Evolutionary conservation across 805 yeast genomes (phyloP), one percentile per base, ranked within the genome.

Genomic region (Kodamaea nitidulidarum): DNA sequence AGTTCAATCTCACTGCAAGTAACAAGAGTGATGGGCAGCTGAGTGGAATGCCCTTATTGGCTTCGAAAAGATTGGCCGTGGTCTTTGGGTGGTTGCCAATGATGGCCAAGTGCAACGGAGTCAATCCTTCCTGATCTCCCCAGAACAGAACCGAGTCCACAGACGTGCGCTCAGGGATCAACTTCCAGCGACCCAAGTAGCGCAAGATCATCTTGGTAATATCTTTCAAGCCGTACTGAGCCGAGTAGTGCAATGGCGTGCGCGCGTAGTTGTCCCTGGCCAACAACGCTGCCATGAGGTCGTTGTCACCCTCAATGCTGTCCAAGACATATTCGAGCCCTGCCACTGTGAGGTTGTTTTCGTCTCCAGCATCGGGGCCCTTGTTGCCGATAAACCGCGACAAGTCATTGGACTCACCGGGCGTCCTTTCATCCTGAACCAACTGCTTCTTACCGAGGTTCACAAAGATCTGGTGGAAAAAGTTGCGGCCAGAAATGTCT

Each of bases 201-300:
- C 70, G 69, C 11, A 88, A 63, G 22, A 90, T 68, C 17, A 78
- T 28, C 10, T 65, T 63, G 2, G 87, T 70, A 26, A 82, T 78
- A 37, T 75, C 77, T 41, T 75, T 77, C 40, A 90, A 67, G 0
- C 97, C 97, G 57, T 80, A 88, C 51, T 87, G 93, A 2, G 93
- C 81, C 14, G 95, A 81, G 58, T 90, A 90, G 62, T 91, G 97
- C 40, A 91, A 65, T 0, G 97, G 95, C 0, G 96, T 84, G 44
- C 96, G 73, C 45, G 71, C 71, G 55, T 87, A 85, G 42, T 76
- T 80, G 57, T 90, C 98, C 32, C 74, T 76, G 37, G 83, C 81
- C 34, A 81, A 61, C 15, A 90, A 65, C 9, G 61, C 47, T 7
- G 32, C 14, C 33, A 47, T 50, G 32, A 41, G 38, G 39, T 22